Conservation (phyloP, 1,284 basidiomycete genomes). For the Anthracocystis panici-leucophaei region DNA sequence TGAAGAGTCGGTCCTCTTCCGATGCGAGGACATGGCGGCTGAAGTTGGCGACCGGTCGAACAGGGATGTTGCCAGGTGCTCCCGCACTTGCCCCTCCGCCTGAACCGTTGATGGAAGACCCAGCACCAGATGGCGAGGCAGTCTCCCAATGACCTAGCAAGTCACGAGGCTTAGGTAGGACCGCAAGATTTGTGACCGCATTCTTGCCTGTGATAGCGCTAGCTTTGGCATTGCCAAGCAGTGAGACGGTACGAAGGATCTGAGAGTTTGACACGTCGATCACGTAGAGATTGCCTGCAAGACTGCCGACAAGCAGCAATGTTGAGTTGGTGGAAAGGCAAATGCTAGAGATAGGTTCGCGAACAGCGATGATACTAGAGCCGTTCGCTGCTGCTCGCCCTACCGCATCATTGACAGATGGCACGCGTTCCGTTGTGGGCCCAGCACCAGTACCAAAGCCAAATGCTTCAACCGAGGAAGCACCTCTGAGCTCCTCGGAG, state of each 20-base stretch:
- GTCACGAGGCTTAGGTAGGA: slow-evolving; percentile 49
- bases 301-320: slow-evolving; percentile 71
- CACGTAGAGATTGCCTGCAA: slow-evolving; percentile 77
- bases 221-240: slow-evolving; percentile 42
- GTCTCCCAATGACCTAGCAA: slow-evolving; percentile 47
- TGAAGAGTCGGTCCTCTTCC: slow-evolving; percentile 36
- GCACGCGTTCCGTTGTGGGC: slow-evolving; percentile 25
- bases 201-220: slow-evolving; percentile 46
- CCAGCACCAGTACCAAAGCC: slow-evolving; percentile 32
- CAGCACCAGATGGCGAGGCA: slow-evolving; percentile 8
- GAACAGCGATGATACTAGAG: slow-evolving; percentile 40
- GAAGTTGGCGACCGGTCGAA: slow-evolving; percentile 41
- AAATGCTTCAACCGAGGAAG: slow-evolving; percentile 27
- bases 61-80: slow-evolving; percentile 24
- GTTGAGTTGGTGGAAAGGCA: slow-evolving; percentile 81
- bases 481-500: slow-evolving; percentile 34
- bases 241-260: slow-evolving; percentile 79
- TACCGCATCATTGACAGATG: slow-evolving; percentile 12
- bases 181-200: slow-evolving; percentile 54
- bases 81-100: slow-evolving; percentile 20
- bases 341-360: slow-evolving; percentile 75
- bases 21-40: slow-evolving; percentile 30
- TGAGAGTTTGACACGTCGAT: slow-evolving; percentile 92
- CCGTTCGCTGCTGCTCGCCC: slow-evolving; percentile 22
- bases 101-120: slow-evolving; percentile 22